These are phyloP conservation scores for Penicillium robsamsonii DNA, from an alignment of 495 filamentous ascomycete species.

Conservation along the genomic window DNA sequence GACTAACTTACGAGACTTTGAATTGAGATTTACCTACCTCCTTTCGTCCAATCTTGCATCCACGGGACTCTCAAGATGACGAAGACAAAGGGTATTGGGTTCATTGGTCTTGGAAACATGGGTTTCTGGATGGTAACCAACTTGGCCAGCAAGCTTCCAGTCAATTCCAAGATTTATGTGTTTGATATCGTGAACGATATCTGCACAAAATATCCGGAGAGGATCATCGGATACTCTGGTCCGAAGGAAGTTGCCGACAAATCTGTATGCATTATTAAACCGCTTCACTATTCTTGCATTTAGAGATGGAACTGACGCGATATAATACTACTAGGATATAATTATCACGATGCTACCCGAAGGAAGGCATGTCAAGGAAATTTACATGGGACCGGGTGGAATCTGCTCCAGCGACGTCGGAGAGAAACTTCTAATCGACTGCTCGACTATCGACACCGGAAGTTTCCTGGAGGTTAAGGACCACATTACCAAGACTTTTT, in stretches of 20 bases:
- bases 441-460: conserved; percentile 45
- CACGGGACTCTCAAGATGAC: not conserved
- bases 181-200: conserved; percentile 45
- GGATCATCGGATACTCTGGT: conserved; percentile 25
- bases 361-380: conserved; percentile 58
- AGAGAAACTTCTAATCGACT: conserved; percentile 40
- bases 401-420: conserved; percentile 30
- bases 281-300: not conserved
- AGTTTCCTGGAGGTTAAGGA: conserved; percentile 39
- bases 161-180: conserved; percentile 30
- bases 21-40: not conserved
- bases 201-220: conserved; percentile 23
- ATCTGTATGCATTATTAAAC: conserved; percentile 27
- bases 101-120: conserved; percentile 52
- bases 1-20: not conserved
- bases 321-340: conserved; percentile 47
- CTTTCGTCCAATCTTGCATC: not conserved
- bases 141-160: conserved; percentile 37
- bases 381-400: conserved; percentile 46
- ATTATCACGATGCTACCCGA: conserved; percentile 68
- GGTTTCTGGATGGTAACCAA: conserved; percentile 45
- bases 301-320: not conserved
- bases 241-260: conserved; percentile 43
- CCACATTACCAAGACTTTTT: conserved; percentile 21
- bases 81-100: conserved; percentile 29